Conservation (phyloP, 768 basidiomycete genomes). For the Butyriboletus loyo region DNA sequence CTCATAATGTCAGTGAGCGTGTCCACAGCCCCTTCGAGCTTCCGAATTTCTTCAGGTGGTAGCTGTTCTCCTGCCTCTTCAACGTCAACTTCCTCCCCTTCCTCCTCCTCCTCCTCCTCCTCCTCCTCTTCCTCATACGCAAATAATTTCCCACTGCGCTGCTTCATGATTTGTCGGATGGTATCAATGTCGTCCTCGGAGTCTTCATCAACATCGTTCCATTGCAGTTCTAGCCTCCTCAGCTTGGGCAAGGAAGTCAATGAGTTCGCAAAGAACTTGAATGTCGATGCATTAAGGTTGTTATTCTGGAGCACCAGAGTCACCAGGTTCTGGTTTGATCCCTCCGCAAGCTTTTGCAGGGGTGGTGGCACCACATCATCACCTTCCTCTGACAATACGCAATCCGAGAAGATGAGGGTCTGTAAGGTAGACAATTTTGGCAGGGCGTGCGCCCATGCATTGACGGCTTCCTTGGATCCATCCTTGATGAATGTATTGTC, state of each 20-base stretch:
- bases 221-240: constrained; percentile 78
- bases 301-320: constrained; percentile 88
- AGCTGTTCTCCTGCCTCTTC: constrained; percentile 20
- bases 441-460: constrained; percentile 64
- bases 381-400: constrained; percentile 68
- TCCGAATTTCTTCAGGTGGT: constrained; percentile 24
- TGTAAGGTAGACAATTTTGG: constrained; percentile 66
- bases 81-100: constrained; percentile 30
- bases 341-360: constrained; percentile 56
- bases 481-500: constrained; percentile 82
- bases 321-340: constrained; percentile 72
- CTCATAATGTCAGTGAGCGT: constrained; percentile 63
- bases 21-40: constrained; percentile 41
- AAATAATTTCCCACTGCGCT: constrained; percentile 64
- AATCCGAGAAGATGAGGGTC: constrained; percentile 90
- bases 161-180: constrained; percentile 52
- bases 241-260: constrained; percentile 61
- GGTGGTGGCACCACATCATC: constrained; percentile 76
- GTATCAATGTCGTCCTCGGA: constrained; percentile 54
- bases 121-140: constrained; percentile 80
- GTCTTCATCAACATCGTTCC: constrained; percentile 84
- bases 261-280: constrained; percentile 62
- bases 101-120: constrained; percentile 64
- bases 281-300: constrained; percentile 72
- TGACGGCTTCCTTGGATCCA: constrained; percentile 53